These are phyloP conservation scores for Apostasia ramifera DNA, from an alignment of 106 monocot genomes.

Conservation along the genomic window DNA sequence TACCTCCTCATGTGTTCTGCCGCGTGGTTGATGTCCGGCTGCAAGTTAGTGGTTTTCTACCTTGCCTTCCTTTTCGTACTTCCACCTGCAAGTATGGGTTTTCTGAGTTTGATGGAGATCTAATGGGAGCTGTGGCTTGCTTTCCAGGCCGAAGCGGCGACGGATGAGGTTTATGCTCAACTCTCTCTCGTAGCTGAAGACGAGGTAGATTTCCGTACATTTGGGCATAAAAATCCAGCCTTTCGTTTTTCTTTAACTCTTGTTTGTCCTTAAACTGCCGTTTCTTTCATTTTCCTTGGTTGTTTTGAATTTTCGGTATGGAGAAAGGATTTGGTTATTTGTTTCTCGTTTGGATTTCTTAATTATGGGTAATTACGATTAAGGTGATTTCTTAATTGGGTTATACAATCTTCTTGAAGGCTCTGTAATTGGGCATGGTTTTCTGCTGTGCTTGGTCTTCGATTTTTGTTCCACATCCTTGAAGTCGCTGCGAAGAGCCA, in stretches of 20 bases:
- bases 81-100: neutral
- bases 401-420: too few species aligned
- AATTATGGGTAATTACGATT: too few species aligned
- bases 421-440: too few species aligned
- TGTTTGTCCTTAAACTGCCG: neutral
- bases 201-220: constrained; percentile 33
- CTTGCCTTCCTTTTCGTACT: neutral
- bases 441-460: too few species aligned
- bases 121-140: neutral
- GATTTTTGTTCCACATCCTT: too few species aligned
- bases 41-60: constrained; percentile 33
- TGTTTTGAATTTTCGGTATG: too few species aligned
- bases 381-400: too few species aligned
- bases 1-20: constrained; percentile 83
- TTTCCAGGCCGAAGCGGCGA: constrained; percentile 67
- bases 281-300: too few species aligned
- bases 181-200: constrained; percentile 54
- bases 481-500: too few species aligned
- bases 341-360: too few species aligned
- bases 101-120: neutral
- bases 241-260: neutral
- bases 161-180: constrained; percentile 79
- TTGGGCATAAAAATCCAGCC: too few species aligned
- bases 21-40: constrained; percentile 74
- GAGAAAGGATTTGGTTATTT: too few species aligned